A percentile compares a stretch with the other conserved stretches of the same genome.
These are phyloP conservation scores for Ceratocystis colombiana DNA, from an alignment of 2,329 filamentous ascomycete species.

Conservation along the genomic window DNA sequence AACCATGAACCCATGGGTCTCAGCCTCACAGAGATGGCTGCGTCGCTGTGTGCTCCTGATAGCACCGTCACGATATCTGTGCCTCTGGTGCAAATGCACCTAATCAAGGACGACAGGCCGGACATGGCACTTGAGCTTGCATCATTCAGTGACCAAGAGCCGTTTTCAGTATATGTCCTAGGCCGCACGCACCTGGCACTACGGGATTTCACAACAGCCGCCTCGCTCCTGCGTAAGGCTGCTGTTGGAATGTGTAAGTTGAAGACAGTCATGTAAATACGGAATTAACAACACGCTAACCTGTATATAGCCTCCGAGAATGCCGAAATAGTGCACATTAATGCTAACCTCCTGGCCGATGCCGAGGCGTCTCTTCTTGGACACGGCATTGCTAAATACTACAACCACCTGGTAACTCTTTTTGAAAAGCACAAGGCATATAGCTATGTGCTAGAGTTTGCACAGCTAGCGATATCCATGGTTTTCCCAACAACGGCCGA, in stretches of 20 bases:
- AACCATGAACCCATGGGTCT: conserved; percentile 44
- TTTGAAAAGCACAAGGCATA: conserved; percentile 70
- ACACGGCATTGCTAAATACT: conserved; percentile 71
- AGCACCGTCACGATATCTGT: conserved; percentile 56
- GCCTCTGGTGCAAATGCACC: conserved; percentile 50
- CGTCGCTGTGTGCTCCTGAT: conserved; percentile 53
- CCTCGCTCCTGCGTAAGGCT: conserved; percentile 68
- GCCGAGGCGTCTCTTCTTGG: conserved; percentile 55
- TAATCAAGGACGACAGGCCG: conserved; percentile 49
- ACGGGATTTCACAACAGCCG: conserved; percentile 63
- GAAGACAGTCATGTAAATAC: neutral
- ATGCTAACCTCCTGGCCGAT: conserved; percentile 15
- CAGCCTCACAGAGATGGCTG: conserved; percentile 56
- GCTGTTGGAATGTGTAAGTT: conserved; percentile 70
- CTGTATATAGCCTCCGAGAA: conserved; percentile 37
- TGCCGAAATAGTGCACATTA: conserved; percentile 37
- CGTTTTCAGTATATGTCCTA: conserved; percentile 70
- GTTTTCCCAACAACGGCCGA: conserved; percentile 31
- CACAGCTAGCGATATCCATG: conserved; percentile 62
- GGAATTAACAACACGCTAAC: neutral
- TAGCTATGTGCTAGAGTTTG: conserved; percentile 76
- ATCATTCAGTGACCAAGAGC: conserved; percentile 46
- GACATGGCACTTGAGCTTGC: conserved; percentile 50
- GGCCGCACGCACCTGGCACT: conserved; percentile 66
- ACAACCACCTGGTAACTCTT: conserved; percentile 71